phyloP scores from a whole-genome alignment of 2,329 filamentous ascomycete species.

The Pseudocercospora macadamiae region DNA sequence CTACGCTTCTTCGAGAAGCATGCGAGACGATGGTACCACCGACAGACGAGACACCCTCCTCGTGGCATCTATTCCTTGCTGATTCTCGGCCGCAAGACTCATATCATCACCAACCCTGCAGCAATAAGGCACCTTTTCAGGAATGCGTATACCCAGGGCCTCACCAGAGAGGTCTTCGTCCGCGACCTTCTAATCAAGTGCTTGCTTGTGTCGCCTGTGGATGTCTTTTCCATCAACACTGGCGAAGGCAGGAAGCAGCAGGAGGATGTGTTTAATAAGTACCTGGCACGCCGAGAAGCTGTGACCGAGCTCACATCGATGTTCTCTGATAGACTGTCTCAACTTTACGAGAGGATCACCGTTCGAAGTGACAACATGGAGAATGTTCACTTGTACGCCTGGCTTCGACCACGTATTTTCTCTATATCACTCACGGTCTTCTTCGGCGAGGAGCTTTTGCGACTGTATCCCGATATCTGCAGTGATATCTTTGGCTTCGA shows the following conservation, averaged over 20 bases:
- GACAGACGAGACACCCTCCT: not conserved
- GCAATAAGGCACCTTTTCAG: slow-evolving; percentile 36
- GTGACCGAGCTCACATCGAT: slow-evolving; percentile 36
- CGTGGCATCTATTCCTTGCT: slow-evolving; percentile 35
- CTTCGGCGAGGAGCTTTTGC: slow-evolving; percentile 34
- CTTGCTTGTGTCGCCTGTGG: not conserved
- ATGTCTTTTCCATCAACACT: slow-evolving; percentile 15
- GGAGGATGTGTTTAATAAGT: slow-evolving; percentile 25
- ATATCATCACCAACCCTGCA: slow-evolving; percentile 31
- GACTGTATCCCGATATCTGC: slow-evolving; percentile 34
- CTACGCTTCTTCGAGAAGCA: slow-evolving; percentile 29
- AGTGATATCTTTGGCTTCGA: slow-evolving; percentile 38
- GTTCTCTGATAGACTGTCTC: slow-evolving; percentile 26
- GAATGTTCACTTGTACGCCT: slow-evolving; percentile 30
- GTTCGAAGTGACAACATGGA: not conserved
- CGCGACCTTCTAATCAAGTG: slow-evolving; percentile 27
- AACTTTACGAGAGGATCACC: slow-evolving; percentile 17
- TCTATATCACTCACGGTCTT: slow-evolving; percentile 35
- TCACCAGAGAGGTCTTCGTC: slow-evolving; percentile 33
- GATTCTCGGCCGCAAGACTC: slow-evolving; percentile 33
- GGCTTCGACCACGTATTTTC: slow-evolving; percentile 37
- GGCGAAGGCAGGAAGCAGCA: slow-evolving; percentile 30
- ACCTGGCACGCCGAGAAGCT: slow-evolving; percentile 31
- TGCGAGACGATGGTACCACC: slow-evolving; percentile 24
- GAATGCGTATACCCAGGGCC: slow-evolving; percentile 13